phyloP scores from a whole-genome alignment of 1,284 basidiomycete genomes.

The Retiboletus flavoniger region DNA sequence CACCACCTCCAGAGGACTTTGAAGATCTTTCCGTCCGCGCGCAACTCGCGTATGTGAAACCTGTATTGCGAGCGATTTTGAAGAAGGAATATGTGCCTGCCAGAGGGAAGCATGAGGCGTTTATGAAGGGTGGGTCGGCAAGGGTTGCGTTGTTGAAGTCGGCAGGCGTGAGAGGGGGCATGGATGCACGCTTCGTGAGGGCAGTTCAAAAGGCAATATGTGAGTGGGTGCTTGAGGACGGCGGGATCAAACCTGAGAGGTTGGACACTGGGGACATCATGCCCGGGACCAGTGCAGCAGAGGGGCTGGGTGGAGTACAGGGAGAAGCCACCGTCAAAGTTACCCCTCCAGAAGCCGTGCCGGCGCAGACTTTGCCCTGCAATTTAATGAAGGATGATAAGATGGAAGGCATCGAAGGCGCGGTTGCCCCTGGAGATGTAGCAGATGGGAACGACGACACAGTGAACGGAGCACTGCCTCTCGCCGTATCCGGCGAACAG shows the following conservation, averaged over 20 bases:
- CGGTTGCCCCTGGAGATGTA: neutral
- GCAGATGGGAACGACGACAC: neutral
- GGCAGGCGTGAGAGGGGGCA: slow-evolving; percentile 51
- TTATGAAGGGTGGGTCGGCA: slow-evolving; percentile 55
- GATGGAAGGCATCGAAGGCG: slow-evolving; percentile 25
- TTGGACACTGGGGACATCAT: slow-evolving; percentile 2
- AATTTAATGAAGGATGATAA: slow-evolving; percentile 7
- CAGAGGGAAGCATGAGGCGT: slow-evolving; percentile 45
- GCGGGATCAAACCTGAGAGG: slow-evolving; percentile 29
- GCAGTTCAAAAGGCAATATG: slow-evolving; percentile 46
- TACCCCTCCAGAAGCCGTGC: neutral
- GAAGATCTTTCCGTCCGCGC: slow-evolving; percentile 47
- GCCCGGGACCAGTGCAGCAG: neutral
- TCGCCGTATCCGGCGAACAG: slow-evolving; percentile 3
- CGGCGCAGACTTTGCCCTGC: neutral
- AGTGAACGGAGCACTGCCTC: neutral
- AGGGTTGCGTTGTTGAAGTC: slow-evolving; percentile 45
- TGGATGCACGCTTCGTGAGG: slow-evolving; percentile 52
- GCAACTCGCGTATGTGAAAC: slow-evolving; percentile 65
- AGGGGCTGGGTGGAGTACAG: neutral
- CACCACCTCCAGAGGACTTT: slow-evolving; percentile 44
- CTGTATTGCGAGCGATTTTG: slow-evolving; percentile 58
- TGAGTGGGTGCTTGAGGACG: slow-evolving; percentile 54
- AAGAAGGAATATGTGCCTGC: slow-evolving; percentile 56
- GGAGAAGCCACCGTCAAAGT: neutral